Evolutionary conservation across 352 stramenopile genomes (phyloP).

Genomic region (Pythium oligandrum): DNA sequence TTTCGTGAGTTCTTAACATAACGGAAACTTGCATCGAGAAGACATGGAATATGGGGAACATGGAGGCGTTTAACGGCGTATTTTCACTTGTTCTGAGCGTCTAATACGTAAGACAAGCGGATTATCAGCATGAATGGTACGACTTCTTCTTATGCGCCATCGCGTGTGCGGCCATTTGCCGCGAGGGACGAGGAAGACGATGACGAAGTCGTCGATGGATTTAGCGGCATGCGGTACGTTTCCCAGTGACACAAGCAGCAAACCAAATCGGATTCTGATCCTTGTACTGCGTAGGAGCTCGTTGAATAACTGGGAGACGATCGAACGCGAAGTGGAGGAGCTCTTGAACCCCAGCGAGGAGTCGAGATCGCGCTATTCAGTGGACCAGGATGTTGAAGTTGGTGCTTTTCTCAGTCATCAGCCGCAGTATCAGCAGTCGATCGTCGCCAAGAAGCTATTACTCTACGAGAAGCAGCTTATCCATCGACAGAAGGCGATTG

Average conservation of each 20-base stretch:
- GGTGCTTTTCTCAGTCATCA: slow-evolving; percentile 42
- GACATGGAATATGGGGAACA: background rate
- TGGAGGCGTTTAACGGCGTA: background rate
- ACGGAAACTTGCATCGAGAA: background rate
- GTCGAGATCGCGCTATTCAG: too few species aligned
- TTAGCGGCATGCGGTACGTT: slow-evolving; percentile 16
- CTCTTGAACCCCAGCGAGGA: too few species aligned
- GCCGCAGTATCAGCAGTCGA: slow-evolving; percentile 28
- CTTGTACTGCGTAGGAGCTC: slow-evolving; percentile 4
- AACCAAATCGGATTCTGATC: too few species aligned
- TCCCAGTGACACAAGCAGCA: background rate
- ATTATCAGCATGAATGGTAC: too few species aligned
- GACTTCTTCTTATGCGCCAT: background rate
- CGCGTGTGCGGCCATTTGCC: background rate
- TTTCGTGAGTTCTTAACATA: background rate
- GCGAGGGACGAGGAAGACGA: slow-evolving; percentile 3
- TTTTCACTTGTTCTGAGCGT: too few species aligned
- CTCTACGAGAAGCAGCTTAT: slow-evolving; percentile 46
- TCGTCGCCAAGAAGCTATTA: slow-evolving; percentile 51
- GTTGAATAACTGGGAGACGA: slow-evolving; percentile 8
- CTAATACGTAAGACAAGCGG: too few species aligned
- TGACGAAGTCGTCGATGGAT: slow-evolving; percentile 4
- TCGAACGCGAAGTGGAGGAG: slow-evolving; percentile 16
- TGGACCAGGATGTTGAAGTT: slow-evolving; percentile 7
- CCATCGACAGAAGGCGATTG: slow-evolving; percentile 32